Base-by-base conservation (phyloP, 2,329 filamentous ascomycete genomes). In the Aaosphaeria arxii region DNA sequence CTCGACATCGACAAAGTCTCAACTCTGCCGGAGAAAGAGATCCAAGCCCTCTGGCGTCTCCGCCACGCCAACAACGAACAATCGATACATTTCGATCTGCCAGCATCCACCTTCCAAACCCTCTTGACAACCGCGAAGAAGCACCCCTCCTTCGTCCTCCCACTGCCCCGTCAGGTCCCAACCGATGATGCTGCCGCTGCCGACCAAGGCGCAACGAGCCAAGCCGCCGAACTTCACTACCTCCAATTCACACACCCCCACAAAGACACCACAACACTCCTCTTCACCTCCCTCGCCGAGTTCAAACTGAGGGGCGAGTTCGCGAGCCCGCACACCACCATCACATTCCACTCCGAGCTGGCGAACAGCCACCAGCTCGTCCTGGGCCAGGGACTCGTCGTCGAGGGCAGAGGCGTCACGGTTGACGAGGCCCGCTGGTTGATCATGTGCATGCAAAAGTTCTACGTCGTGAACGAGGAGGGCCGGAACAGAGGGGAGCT, bases 191-290 rank as follows among this genome's bases (percentile, higher is more conserved):
- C 7, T 9, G 17, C 9, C 17, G 30, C 9, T 9, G 30, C 28
- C 7, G 11, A 11, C 7, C 7, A 32, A 7, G 39, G 39, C 9
- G 9, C 39, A 40, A 58, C 59, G 9, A 72, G 72, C 3, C 75
- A 81, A 52, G 89, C 89, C 44, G 89, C 91, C 42, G 94, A 97
- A 71, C 91, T 99, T 41, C 94, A 99, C 73, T 96, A 95, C 71
- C 73, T 99, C 53, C 92, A 99, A 72, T 99, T 95, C 90, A 88
- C 88, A 0, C 96, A 96, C 71, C 91, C 95, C 51, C 79, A 84
- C 0, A 76, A 78, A 3, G 72, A 78, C 1, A 78, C 76, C 1
- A 72, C 74, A 0, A 81, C 74, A 31, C 74, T 97, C 5, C 84
- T 99, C 32, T 97, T 99, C 74, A 99, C 94, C 1, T 88, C 94